Conservation (phyloP, 306 rosid genomes). For the Spatholobus suberectus region DNA sequence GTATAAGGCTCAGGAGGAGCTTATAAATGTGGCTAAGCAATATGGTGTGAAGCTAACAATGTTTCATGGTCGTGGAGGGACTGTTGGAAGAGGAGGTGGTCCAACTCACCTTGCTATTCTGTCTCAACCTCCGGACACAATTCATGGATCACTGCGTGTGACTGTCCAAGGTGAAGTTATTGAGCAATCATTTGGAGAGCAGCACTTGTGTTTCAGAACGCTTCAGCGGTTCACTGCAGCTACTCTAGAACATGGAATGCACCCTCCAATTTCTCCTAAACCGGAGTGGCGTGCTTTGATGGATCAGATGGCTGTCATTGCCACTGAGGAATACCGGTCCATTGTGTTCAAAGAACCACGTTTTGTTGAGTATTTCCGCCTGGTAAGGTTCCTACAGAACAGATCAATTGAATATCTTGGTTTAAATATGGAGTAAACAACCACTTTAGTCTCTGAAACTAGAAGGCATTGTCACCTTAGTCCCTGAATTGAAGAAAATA, state of each 20-base stretch:
- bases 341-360: conserved; percentile 88
- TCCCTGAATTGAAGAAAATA: too few species aligned
- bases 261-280: conserved; percentile 72
- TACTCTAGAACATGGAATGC: conserved; percentile 91
- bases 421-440: neutral
- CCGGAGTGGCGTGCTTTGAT: conserved; percentile 88
- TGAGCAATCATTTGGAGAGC: conserved; percentile 90
- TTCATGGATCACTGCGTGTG: conserved; percentile 93
- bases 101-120: conserved; percentile 94
- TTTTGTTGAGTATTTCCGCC: conserved; percentile 91
- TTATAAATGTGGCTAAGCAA: conserved; percentile 81
- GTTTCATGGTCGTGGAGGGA: conserved; percentile 99
- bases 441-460: too few species aligned
- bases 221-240: conserved; percentile 94
- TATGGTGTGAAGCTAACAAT: conserved; percentile 85
- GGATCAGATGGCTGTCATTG: conserved; percentile 91
- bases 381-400: conserved; percentile 55
- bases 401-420: neutral
- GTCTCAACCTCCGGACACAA: conserved; percentile 94
- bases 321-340: conserved; percentile 88
- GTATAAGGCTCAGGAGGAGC: conserved; percentile 93
- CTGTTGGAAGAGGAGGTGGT: conserved; percentile 96
- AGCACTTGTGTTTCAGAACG: conserved; percentile 83
- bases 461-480: too few species aligned
- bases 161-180: conserved; percentile 96